Conservation (phyloP, 2,329 filamentous ascomycete species). For the Calonectria leucothoes region DNA sequence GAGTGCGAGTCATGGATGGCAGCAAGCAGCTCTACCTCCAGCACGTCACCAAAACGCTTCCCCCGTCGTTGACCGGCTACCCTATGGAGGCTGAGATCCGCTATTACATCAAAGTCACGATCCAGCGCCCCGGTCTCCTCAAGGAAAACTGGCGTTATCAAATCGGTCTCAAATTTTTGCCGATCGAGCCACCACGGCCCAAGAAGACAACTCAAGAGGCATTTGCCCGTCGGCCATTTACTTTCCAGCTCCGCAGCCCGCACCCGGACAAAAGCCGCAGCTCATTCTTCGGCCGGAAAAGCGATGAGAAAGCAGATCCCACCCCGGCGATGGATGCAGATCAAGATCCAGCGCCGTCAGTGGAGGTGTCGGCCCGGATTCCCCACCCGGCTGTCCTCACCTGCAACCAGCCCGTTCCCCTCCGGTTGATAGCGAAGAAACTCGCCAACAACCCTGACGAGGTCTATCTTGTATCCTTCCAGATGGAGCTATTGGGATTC, state of each 20-base stretch:
- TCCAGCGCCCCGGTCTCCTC: conserved; percentile 87
- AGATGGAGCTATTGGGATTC: conserved; percentile 83
- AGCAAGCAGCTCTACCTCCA: conserved; percentile 69
- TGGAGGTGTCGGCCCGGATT: conserved; percentile 82
- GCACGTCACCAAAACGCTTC: conserved; percentile 88
- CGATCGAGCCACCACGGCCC: conserved; percentile 88
- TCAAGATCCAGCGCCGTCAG: conserved; percentile 64
- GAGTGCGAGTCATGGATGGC: conserved; percentile 72
- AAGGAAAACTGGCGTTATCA: conserved; percentile 86
- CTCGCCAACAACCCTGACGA: conserved; percentile 75
- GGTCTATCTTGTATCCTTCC: conserved; percentile 81
- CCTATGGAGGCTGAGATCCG: conserved; percentile 88
- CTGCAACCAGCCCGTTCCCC: conserved; percentile 85
- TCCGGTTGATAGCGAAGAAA: conserved; percentile 84
- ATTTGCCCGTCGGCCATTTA: conserved; percentile 80
- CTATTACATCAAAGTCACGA: conserved; percentile 96
- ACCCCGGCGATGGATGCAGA: conserved; percentile 45
- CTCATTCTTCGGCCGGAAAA: conserved; percentile 66
- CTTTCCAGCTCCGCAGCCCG: conserved; percentile 60
- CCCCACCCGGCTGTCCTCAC: conserved; percentile 91
- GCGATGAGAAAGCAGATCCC: conserved; percentile 38
- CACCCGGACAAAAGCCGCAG: conserved; percentile 62
- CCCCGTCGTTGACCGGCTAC: conserved; percentile 89
- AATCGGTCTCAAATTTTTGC: conserved; percentile 84
- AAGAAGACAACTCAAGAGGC: conserved; percentile 77